A percentile compares a stretch with the other conserved stretches of the same genome.
Conservation (phyloP, 495 filamentous ascomycete species). For the Podospora didyma region DNA sequence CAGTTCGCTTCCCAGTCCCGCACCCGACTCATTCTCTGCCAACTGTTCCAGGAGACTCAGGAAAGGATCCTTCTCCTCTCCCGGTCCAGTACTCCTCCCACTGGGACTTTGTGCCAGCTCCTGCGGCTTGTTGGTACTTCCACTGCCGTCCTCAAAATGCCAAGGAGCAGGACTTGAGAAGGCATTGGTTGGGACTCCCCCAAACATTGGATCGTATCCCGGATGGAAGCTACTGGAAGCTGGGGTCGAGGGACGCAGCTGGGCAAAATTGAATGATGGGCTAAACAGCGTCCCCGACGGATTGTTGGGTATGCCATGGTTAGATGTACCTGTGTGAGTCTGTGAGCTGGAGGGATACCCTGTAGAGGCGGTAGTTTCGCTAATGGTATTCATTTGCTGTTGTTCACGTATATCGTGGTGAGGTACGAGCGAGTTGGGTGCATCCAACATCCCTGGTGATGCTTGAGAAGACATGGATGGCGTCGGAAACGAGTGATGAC, state of each 20-base stretch:
- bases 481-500: slow-evolving; percentile 30
- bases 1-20: slow-evolving; percentile 54
- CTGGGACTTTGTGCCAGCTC: slow-evolving; percentile 33
- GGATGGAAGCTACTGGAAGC: slow-evolving; percentile 16
- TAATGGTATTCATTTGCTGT: slow-evolving; percentile 14
- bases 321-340: not conserved
- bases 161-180: slow-evolving; percentile 42
- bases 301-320: slow-evolving; percentile 8
- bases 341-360: slow-evolving; percentile 13
- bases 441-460: slow-evolving; percentile 29
- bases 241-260: slow-evolving; percentile 17
- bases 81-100: slow-evolving; percentile 29
- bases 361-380: slow-evolving; percentile 9
- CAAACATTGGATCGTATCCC: slow-evolving; percentile 56
- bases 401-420: slow-evolving; percentile 18
- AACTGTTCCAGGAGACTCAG: slow-evolving; percentile 74
- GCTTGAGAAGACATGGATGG: slow-evolving; percentile 24
- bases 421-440: slow-evolving; percentile 18
- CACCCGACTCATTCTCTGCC: slow-evolving; percentile 65
- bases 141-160: slow-evolving; percentile 32
- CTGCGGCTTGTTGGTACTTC: slow-evolving; percentile 12
- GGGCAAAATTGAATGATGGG: slow-evolving; percentile 21
- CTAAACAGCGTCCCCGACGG: slow-evolving; percentile 14
- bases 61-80: slow-evolving; percentile 72
- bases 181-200: slow-evolving; percentile 41